A percentile compares a stretch with the other conserved stretches of the same genome.
These are phyloP conservation scores for Dactylellina leptospora DNA, from an alignment of 2,329 filamentous ascomycete genomes.

Conservation along the genomic window DNA sequence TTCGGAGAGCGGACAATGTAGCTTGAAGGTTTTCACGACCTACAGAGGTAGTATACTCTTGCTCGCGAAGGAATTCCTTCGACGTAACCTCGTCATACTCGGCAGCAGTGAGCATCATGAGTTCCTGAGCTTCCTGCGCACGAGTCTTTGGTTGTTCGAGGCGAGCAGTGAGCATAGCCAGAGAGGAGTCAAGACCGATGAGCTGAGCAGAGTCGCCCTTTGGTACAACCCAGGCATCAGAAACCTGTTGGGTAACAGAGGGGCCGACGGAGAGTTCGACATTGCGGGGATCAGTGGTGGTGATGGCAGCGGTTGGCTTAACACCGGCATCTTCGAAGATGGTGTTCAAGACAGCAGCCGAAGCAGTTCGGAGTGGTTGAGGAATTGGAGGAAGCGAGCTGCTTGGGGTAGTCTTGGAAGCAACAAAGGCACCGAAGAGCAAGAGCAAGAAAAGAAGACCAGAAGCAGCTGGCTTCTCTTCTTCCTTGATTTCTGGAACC, in stretches of 20 bases:
- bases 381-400: slow-evolving; percentile 79
- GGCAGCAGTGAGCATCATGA: slow-evolving; percentile 83
- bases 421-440: slow-evolving; percentile 93
- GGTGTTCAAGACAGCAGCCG: slow-evolving; percentile 78
- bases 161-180: slow-evolving; percentile 62
- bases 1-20: slow-evolving; percentile 80
- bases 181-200: slow-evolving; percentile 58
- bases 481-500: slow-evolving; percentile 68
- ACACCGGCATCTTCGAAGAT: slow-evolving; percentile 83
- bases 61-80: slow-evolving; percentile 74
- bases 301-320: slow-evolving; percentile 54
- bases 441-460: slow-evolving; percentile 76
- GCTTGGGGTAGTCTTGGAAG: slow-evolving; percentile 79
- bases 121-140: slow-evolving; percentile 85
- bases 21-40: slow-evolving; percentile 80
- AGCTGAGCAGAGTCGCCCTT: slow-evolving; percentile 56
- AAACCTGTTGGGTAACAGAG: slow-evolving; percentile 53
- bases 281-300: slow-evolving; percentile 57
- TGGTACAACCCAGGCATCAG: slow-evolving; percentile 56
- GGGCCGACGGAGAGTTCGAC: slow-evolving; percentile 55
- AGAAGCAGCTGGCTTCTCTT: slow-evolving; percentile 77
- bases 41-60: slow-evolving; percentile 68
- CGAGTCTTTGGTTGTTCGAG: slow-evolving; percentile 70
- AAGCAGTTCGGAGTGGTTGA: slow-evolving; percentile 80
- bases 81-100: slow-evolving; percentile 88